Evolutionary conservation across 768 basidiomycete species (phyloP), one percentile per base, ranked within the genome.

Genomic region (Pisolithus tinctorius): DNA sequence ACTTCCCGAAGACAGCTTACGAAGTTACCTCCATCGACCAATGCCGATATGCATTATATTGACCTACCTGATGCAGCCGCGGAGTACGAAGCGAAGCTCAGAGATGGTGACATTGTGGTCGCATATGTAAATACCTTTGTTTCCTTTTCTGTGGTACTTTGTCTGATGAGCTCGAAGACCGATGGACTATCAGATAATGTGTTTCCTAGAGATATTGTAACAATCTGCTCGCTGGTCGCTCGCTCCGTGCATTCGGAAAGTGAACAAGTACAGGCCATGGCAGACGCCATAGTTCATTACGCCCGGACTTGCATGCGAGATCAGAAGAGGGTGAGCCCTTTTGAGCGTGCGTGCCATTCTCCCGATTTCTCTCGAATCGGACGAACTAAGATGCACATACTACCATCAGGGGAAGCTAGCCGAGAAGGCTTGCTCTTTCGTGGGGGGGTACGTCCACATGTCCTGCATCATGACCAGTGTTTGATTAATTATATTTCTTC

Each of bases 261-360:
- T 36, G 65, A 72, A 30, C 80, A 82, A 60, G 85, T 82, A 2
- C 83, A 89, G 60, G 68, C 69, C 13, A 83, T 92, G 65, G 85
- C 89, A 6, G 81, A 89, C 59, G 77, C 81, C 20, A 71, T 89
- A 46, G 80, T 90, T 3, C 76, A 84, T 31, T 85, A 86, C 59
- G 78, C 89, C 3, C 74, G 73, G 53, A 66, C 71, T 26, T 88
- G 85, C 62, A 91, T 92, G 89, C 70, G 68, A 53, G 82, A 80
- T 60, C 78, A 75, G 54, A 74, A 69, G 49, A 71, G 83, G 58
- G 73, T 79, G 29, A 87, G 83, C 64, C 89, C 89, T 2, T 92
- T 91, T 58, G 82, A 88, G 67, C 77, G 85, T 80, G 63, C 60
- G 82, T 70, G 6, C 25, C 23, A 29, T 36, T 48, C 50, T 41